Base-by-base conservation (phyloP, 495 filamentous ascomycete genomes). In the Sporormia fimetaria region DNA sequence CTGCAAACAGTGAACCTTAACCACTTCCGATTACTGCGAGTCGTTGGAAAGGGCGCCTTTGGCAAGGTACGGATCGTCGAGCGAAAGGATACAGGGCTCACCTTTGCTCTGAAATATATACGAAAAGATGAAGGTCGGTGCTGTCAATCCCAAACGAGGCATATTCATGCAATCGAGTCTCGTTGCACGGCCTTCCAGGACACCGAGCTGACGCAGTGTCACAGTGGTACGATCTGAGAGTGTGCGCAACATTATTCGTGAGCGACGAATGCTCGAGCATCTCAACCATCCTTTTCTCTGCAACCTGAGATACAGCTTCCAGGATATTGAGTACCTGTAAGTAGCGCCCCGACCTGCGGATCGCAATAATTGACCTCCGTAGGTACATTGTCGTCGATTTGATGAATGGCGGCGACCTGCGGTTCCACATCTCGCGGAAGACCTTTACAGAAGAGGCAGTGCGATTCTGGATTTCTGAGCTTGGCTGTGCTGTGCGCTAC, bases 41-140 rank as follows among this genome's bases (percentile, higher is more conserved):
- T 98, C 44, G 90, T 98, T 40, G 90, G 90, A 33, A 93, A 94
- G 59, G 90, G 90, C 55, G 92, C 90, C 14, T 98, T 98, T 63
- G 90, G 90, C 46, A 98, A 98, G 61, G 90, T 98, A 44, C 80
- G 90, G 43, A 98, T 98, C 52, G 90, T 98, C 52, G 90, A 98
- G 67, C 74, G 87, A 47, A 98, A 95, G 61, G 90, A 98, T 59
- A 92, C 88, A 1, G 80, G 78, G 31, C 78, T 82, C 58, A 87
- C 87, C 6, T 98, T 98, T 59, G 90, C 90, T 3, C 68, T 98
- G 30, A 98, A 96, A 58, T 96, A 98, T 61, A 96, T 98, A 37
- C 80, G 90, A 29, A 96, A 96, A 73, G 90, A 98, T 80, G 90
- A 98, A 73, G 83, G 87, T 92, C 54, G 38, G 79, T 63, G 21